Conservation (phyloP, 768 basidiomycete genomes). For the Boletus eberwhitei region DNA sequence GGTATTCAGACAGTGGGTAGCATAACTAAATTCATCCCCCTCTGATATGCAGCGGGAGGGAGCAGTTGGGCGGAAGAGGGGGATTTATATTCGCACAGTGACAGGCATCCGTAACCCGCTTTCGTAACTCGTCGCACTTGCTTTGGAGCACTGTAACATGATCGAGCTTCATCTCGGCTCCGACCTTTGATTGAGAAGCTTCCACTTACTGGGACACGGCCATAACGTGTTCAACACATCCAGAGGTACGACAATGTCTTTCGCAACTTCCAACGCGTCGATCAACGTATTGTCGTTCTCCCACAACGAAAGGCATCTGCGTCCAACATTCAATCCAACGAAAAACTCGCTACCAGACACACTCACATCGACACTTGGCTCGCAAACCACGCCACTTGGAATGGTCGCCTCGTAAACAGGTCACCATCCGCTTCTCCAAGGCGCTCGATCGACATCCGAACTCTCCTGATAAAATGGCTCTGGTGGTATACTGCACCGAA, state of each 20-base stretch:
- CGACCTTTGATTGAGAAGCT: constrained; percentile 3
- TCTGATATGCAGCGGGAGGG: constrained; percentile 35
- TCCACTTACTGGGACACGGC: constrained; percentile 50
- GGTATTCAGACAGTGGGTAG: constrained; percentile 9
- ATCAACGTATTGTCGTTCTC: constrained; percentile 54
- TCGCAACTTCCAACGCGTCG: constrained; percentile 63
- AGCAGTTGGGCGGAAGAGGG: constrained; percentile 39
- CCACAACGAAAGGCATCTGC: constrained; percentile 68
- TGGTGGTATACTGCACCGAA: constrained; percentile 58
- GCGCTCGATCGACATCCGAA: constrained; percentile 51
- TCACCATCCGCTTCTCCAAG: constrained; percentile 50
- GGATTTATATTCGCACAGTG: constrained; percentile 38
- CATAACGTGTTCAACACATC: constrained; percentile 70
- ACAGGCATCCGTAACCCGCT: constrained; percentile 49
- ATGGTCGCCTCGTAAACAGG: constrained; percentile 64
- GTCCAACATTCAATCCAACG: neutral
- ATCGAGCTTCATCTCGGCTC: constrained; percentile 8
- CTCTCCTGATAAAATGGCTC: constrained; percentile 58
- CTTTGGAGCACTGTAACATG: constrained; percentile 41
- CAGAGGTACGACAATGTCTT: constrained; percentile 57
- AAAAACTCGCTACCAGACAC: neutral
- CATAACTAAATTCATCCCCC: constrained; percentile 20
- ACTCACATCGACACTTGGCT: constrained; percentile 63
- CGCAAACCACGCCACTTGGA: constrained; percentile 67
- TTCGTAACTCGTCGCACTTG: constrained; percentile 48